A percentile compares a stretch with the other conserved stretches of the same genome.
These are phyloP conservation scores for Coemansia sp. DNA, from an alignment of 192 early-diverging fungal species.

Conservation along the genomic window DNA sequence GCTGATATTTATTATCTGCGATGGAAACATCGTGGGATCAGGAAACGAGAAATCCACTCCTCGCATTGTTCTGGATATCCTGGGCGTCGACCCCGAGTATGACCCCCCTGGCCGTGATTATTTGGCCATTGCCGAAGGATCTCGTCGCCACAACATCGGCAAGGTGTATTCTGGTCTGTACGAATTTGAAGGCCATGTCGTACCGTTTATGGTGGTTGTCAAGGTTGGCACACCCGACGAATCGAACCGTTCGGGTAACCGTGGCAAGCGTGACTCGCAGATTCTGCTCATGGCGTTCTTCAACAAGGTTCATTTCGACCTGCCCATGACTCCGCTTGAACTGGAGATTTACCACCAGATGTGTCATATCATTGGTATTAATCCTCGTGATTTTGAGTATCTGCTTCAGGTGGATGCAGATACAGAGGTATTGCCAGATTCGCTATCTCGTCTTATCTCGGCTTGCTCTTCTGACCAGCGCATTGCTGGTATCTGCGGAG, in stretches of 20 bases:
- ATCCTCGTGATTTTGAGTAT: slow-evolving; percentile 71
- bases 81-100: slow-evolving; percentile 79
- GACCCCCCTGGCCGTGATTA: slow-evolving; percentile 78
- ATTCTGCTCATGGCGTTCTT: slow-evolving; percentile 88
- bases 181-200: slow-evolving; percentile 77
- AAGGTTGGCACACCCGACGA: slow-evolving; percentile 88
- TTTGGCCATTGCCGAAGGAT: slow-evolving; percentile 83
- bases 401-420: slow-evolving; percentile 76
- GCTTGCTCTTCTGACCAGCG: slow-evolving; percentile 67
- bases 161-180: slow-evolving; percentile 93
- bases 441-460: slow-evolving; percentile 83
- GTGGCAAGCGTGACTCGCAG: slow-evolving; percentile 96
- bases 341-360: too few relatives aligned
- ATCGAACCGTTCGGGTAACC: slow-evolving; percentile 78
- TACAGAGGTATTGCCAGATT: slow-evolving; percentile 74
- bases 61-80: slow-evolving; percentile 81
- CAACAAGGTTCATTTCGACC: slow-evolving; percentile 85
- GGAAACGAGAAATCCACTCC: slow-evolving; percentile 96
- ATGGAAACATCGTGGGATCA: slow-evolving; percentile 89
- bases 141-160: slow-evolving; percentile 85
- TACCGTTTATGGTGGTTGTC: slow-evolving; percentile 88
- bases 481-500: slow-evolving; percentile 86
- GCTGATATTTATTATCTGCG: slow-evolving; percentile 78
- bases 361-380: slow-evolving; percentile 87
- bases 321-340: slow-evolving; percentile 83